These are phyloP conservation scores for Lenzites betulinus DNA, from an alignment of 768 basidiomycete genomes.

Conservation along the genomic window DNA sequence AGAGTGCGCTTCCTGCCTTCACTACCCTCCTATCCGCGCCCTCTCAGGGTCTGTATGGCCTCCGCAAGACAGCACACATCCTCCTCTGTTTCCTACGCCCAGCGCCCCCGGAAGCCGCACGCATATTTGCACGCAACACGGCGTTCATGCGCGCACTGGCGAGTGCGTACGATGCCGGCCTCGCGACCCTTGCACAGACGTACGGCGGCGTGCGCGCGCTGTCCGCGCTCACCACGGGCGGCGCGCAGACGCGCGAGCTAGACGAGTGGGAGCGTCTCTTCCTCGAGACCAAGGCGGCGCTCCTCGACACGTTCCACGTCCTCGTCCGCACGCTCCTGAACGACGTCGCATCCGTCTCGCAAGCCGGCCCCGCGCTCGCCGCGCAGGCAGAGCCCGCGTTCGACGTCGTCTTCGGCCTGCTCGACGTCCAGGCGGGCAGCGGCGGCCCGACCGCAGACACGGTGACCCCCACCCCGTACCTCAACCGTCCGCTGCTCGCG, in stretches of 20 bases:
- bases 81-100: constrained; percentile 55
- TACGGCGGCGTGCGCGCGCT: constrained; percentile 54
- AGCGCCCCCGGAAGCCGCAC: constrained; percentile 49
- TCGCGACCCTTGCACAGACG: constrained; percentile 53
- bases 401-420: constrained; percentile 58
- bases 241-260: constrained; percentile 23
- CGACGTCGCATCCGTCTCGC: constrained; percentile 40
- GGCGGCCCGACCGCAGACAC: neutral
- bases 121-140: constrained; percentile 53
- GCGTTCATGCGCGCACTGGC: constrained; percentile 60
- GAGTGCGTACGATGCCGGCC: constrained; percentile 58
- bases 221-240: constrained; percentile 28
- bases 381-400: constrained; percentile 55
- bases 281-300: constrained; percentile 71
- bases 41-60: constrained; percentile 55
- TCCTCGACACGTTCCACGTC: constrained; percentile 70
- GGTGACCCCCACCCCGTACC: constrained; percentile 43
- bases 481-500: constrained; percentile 64
- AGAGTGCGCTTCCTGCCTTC: constrained; percentile 60
- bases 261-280: constrained; percentile 75
- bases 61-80: constrained; percentile 65
- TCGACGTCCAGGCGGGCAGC: constrained; percentile 45
- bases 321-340: constrained; percentile 50
- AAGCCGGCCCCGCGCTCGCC: constrained; percentile 46
- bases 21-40: constrained; percentile 47